Conservation (phyloP, 768 basidiomycete genomes). For the Boletus edulis region DNA sequence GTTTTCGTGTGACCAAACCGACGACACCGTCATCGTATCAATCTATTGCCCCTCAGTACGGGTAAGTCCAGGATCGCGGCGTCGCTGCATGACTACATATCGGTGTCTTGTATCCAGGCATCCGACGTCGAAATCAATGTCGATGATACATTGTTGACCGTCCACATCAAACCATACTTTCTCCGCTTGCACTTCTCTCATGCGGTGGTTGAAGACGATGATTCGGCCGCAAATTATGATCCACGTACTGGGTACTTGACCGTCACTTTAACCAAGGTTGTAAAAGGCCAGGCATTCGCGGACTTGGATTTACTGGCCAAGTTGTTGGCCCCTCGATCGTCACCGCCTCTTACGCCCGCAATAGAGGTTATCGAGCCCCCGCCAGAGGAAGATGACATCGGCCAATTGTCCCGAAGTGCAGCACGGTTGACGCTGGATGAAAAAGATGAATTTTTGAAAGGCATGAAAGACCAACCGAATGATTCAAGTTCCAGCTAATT, state of each 20-base stretch:
- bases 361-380: conserved; percentile 59
- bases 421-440: conserved; percentile 49
- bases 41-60: conserved; percentile 74
- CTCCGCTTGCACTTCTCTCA: conserved; percentile 76
- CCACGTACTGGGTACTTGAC: conserved; percentile 75
- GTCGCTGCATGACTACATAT: conserved; percentile 13
- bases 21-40: conserved; percentile 50
- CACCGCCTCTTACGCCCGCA: conserved; percentile 32
- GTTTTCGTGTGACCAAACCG: conserved; percentile 68
- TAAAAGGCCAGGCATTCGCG: conserved; percentile 62
- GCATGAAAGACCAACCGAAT: conserved; percentile 30
- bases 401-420: conserved; percentile 44
- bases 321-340: conserved; percentile 64
- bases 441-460: conserved; percentile 55
- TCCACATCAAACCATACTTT: conserved; percentile 84
- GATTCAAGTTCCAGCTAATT: conserved; percentile 6
- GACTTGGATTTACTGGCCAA: conserved; percentile 80
- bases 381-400: conserved; percentile 25
- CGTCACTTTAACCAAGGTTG: conserved; percentile 68
- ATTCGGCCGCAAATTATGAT: conserved; percentile 71
- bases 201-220: conserved; percentile 58
- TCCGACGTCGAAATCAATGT: conserved; percentile 79
- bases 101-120: conserved; percentile 46
- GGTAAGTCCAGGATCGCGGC: conserved; percentile 37
- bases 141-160: conserved; percentile 63